A percentile compares a stretch with the other conserved stretches of the same genome.
Evolutionary conservation across 139 green algal genomes (phyloP).

Genomic region (Mychonastes homosphaera): DNA sequence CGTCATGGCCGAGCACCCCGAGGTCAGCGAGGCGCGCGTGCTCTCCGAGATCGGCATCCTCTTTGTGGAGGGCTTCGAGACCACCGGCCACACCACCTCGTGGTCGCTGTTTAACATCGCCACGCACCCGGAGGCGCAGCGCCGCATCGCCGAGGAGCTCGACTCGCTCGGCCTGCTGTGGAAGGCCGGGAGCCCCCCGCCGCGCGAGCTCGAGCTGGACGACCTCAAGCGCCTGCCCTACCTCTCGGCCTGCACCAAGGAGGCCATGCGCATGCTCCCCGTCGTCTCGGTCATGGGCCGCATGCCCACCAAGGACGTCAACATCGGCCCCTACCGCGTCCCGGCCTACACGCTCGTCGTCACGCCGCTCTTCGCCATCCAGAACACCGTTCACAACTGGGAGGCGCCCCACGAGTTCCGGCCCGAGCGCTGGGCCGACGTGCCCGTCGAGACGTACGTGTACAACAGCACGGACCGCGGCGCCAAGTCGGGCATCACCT

Average conservation of each 20-base stretch:
- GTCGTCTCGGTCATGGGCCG: slow-evolving; percentile 39
- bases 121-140: slow-evolving; percentile 30
- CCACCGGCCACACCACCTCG: slow-evolving; percentile 51
- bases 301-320: slow-evolving; percentile 1
- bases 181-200: slow-evolving; percentile 7
- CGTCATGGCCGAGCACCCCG: slow-evolving; percentile 8
- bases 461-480: slow-evolving; percentile 15
- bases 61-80: slow-evolving; percentile 57
- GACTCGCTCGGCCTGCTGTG: slow-evolving; percentile 28
- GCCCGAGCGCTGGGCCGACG: slow-evolving; percentile 42
- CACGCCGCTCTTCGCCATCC: slow-evolving; percentile 36
- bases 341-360: slow-evolving; percentile 15
- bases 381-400: slow-evolving; percentile 35
- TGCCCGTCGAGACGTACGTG: slow-evolving; percentile 34
- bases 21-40: slow-evolving; percentile 13
- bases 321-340: slow-evolving; percentile 15
- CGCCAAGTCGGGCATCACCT: slow-evolving; percentile 22
- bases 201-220: slow-evolving; percentile 17
- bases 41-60: slow-evolving; percentile 46
- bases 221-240: slow-evolving; percentile 9
- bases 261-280: slow-evolving; percentile 42
- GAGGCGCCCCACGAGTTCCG: slow-evolving; percentile 25
- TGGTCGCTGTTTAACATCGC: slow-evolving; percentile 44
- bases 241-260: slow-evolving; percentile 21
- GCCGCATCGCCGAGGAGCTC: slow-evolving; percentile 33